A percentile compares a stretch with the other conserved stretches of the same genome.
These are phyloP conservation scores for Apium graveolens DNA, from an alignment of 129 eudicot species.

Conservation along the genomic window DNA sequence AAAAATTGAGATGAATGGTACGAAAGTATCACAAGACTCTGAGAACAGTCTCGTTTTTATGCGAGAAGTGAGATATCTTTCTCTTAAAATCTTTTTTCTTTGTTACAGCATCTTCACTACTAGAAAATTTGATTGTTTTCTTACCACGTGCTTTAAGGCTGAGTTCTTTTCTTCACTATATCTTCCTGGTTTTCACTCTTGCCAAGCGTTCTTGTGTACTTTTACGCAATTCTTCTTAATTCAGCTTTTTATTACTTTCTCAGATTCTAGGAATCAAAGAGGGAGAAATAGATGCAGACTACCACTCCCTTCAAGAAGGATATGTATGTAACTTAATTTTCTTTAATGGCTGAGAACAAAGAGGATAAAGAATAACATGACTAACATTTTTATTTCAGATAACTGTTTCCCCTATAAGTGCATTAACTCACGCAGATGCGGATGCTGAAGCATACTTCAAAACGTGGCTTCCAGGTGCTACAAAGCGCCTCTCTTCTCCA, in stretches of 20 bases:
- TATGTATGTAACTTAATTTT: neutral
- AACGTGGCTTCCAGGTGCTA: constrained; percentile 54
- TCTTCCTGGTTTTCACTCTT: too few relatives aligned
- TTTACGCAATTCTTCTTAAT: too few relatives aligned
- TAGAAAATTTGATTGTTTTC: neutral
- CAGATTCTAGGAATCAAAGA: constrained; percentile 1
- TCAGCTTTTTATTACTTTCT: neutral
- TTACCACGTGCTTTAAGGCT: neutral
- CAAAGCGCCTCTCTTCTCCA: constrained; percentile 34
- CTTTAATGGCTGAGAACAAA: neutral
- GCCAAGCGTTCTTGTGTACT: too few relatives aligned
- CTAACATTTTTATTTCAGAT: constrained; percentile 43
- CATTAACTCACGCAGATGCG: constrained; percentile 52
- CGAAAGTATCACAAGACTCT: constrained; percentile 13
- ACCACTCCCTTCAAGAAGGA: neutral
- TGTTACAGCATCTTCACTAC: neutral
- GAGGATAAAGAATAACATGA: neutral
- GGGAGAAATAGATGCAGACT: neutral
- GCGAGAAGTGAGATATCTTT: constrained; percentile 51
- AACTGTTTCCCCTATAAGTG: constrained; percentile 77
- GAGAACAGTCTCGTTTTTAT: constrained; percentile 38
- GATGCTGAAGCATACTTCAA: constrained; percentile 49
- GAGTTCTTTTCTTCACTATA: neutral
- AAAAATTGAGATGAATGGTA: constrained; percentile 16
- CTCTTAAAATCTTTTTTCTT: constrained; percentile 6